phyloP scores from a whole-genome alignment of 257 asterid genomes.

The Przewalskia tangutica region DNA sequence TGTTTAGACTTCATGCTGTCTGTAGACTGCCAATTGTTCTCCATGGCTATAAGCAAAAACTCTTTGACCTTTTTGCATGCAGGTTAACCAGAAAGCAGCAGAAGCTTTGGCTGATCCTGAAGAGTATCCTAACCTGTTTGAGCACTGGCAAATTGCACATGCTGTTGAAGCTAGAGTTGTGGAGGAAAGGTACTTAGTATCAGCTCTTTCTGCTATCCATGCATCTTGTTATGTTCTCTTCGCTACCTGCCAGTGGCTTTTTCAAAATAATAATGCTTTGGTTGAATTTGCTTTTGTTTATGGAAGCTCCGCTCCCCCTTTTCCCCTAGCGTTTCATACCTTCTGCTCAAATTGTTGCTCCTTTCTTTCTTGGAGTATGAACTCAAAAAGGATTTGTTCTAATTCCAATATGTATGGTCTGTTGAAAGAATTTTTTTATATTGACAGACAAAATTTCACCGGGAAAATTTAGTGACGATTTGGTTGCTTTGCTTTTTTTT shows the following conservation, averaged over 20 bases:
- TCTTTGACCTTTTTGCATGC: conserved; percentile 8
- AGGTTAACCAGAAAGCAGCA: conserved; percentile 88
- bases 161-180: conserved; percentile 58
- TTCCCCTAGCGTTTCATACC: not conserved
- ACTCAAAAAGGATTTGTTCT: not conserved
- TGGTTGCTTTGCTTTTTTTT: conserved; percentile 12
- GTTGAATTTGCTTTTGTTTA: not conserved
- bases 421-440: not conserved
- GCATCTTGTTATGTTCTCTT: not conserved
- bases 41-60: not conserved
- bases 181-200: conserved; percentile 31
- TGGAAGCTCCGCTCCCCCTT: not conserved
- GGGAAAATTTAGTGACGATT: not conserved
- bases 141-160: conserved; percentile 91
- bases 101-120: conserved; percentile 93
- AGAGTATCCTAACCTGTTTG: conserved; percentile 83
- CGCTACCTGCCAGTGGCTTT: not conserved
- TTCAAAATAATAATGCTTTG: conserved; percentile 10
- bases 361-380: conserved; percentile 8
- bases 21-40: not conserved
- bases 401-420: not conserved
- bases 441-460: not conserved
- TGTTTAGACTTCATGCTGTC: not conserved
- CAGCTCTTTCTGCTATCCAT: not conserved
- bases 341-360: not conserved